Conservation (phyloP, 306 rosid genomes). For the Malus domestica region DNA sequence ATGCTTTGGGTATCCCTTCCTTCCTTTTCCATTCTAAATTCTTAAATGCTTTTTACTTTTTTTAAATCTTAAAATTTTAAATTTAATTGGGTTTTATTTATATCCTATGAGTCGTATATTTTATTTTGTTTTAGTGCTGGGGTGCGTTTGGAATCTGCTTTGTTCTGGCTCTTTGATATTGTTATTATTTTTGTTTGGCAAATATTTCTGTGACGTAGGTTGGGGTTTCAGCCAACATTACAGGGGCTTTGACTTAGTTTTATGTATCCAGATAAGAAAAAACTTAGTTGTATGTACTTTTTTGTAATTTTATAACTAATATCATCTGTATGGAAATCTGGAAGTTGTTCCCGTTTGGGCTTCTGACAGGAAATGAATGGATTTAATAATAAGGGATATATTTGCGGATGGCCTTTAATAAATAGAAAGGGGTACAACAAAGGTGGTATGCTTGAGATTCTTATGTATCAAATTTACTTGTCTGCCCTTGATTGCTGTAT, state of each 20-base stretch:
- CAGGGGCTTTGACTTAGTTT: neutral
- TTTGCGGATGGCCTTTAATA: neutral
- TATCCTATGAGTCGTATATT: neutral
- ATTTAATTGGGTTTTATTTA: neutral
- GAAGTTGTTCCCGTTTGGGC: neutral
- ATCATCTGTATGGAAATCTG: neutral
- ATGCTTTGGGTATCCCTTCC: slow-evolving; percentile 31
- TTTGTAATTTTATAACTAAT: neutral
- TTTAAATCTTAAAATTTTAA: neutral
- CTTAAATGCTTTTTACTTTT: neutral
- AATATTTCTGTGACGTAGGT: neutral
- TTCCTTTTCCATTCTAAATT: neutral
- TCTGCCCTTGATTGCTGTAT: slow-evolving; percentile 23
- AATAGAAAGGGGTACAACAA: neutral
- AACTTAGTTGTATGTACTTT: neutral
- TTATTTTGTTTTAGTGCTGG: neutral
- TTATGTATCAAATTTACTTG: slow-evolving; percentile 17
- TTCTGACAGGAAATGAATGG: neutral
- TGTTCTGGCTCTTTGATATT: neutral
- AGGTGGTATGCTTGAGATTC: slow-evolving; percentile 9
- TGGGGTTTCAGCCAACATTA: neutral
- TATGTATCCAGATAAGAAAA: neutral
- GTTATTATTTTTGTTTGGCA: neutral
- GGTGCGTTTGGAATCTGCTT: neutral
- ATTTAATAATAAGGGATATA: slow-evolving; percentile 6